Conservation (phyloP, 176 grass and related monocot species). For the Microstegium vimineum region DNA sequence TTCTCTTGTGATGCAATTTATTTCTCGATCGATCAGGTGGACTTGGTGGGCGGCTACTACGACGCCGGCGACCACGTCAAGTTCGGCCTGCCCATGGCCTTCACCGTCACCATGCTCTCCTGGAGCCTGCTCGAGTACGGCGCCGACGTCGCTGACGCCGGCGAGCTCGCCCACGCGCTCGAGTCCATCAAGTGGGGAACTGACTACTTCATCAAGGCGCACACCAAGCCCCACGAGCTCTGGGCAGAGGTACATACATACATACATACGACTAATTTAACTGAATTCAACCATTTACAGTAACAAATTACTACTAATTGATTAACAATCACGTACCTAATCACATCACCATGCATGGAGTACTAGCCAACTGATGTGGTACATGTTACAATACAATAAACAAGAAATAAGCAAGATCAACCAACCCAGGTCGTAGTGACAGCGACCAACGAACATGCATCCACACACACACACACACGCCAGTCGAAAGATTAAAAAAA, state of each 20-base stretch:
- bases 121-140: slow-evolving; percentile 75
- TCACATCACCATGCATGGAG: neutral
- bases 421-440: neutral
- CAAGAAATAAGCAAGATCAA: neutral
- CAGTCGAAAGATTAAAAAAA: neutral
- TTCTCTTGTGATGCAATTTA: too few relatives aligned
- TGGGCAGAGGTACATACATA: slow-evolving; percentile 74
- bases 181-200: slow-evolving; percentile 87
- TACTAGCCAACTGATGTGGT: neutral
- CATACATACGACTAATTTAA: too few relatives aligned
- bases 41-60: slow-evolving; percentile 85
- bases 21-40: too few relatives aligned
- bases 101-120: slow-evolving; percentile 84
- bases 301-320: neutral
- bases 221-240: slow-evolving; percentile 60
- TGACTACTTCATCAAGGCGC: slow-evolving; percentile 90
- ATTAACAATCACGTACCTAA: neutral
- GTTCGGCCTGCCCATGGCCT: slow-evolving; percentile 85
- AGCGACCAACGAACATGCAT: slow-evolving; percentile 27
- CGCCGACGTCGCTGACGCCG: slow-evolving; percentile 50
- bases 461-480: neutral
- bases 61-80: slow-evolving; percentile 96
- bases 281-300: too few relatives aligned
- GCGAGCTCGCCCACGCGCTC: slow-evolving; percentile 58
- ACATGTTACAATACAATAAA: neutral